phyloP scores from a whole-genome alignment of 2,329 filamentous ascomycete species.

The Seiridium unicorne region DNA sequence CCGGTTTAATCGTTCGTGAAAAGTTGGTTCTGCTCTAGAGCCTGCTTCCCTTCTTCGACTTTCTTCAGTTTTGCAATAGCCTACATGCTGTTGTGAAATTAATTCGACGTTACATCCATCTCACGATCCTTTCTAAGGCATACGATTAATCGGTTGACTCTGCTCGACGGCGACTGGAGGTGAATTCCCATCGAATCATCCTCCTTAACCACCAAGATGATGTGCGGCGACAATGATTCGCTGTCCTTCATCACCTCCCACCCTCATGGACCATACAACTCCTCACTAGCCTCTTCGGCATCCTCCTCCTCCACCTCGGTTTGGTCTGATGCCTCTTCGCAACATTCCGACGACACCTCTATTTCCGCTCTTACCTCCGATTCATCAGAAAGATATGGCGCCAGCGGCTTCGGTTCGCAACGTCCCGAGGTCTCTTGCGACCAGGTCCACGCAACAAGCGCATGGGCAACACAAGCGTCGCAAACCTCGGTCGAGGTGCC shows the following conservation, averaged over 20 bases:
- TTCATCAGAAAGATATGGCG: constrained; percentile 44
- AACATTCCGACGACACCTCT: constrained; percentile 68
- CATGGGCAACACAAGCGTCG: constrained; percentile 31
- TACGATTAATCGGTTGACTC: constrained; percentile 48
- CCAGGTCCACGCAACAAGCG: constrained; percentile 24
- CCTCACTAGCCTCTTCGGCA: constrained; percentile 70
- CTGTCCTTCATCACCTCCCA: constrained; percentile 48
- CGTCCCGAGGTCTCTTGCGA: constrained; percentile 30
- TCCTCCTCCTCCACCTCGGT: constrained; percentile 75
- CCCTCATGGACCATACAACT: constrained; percentile 62
- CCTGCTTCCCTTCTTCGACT: constrained; percentile 39
- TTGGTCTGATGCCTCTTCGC: constrained; percentile 72
- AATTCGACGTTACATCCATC: constrained; percentile 38
- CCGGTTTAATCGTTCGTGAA: constrained; percentile 58
- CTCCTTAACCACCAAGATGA: constrained; percentile 52
- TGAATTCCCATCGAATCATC: constrained; percentile 24
- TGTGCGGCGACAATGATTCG: constrained; percentile 51
- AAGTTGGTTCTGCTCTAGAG: constrained; percentile 45
- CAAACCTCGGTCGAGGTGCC: constrained; percentile 52
- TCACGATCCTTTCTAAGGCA: constrained; percentile 31
- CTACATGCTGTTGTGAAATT: constrained; percentile 38
- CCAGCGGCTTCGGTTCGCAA: constrained; percentile 33
- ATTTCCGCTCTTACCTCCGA: constrained; percentile 61
- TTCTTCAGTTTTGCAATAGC: constrained; percentile 33
- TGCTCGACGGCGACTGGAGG: constrained; percentile 57